Evolutionary conservation across 371 early-diverging fungal species (phyloP).

Genomic region (Basidiobolus meristosporus): DNA sequence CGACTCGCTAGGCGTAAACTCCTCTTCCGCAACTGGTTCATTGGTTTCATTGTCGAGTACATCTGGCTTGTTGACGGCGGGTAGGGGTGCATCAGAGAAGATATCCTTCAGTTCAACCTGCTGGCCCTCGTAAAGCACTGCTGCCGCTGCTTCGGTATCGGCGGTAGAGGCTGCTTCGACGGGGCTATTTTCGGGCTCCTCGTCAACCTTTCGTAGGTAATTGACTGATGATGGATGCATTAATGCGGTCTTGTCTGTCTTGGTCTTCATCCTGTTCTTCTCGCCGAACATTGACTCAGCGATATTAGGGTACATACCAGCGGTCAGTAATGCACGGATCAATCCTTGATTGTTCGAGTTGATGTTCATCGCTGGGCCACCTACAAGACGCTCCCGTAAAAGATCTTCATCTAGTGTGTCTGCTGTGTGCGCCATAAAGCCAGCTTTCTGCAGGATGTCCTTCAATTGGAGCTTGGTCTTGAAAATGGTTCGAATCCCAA

Average conservation of each 20-base stretch:
- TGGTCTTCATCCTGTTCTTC: too few species aligned
- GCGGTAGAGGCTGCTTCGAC: too few species aligned
- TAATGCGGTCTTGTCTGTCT: conserved; percentile 14
- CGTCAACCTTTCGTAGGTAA: conserved; percentile 8
- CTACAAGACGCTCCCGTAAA: too few species aligned
- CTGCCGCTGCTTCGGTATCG: conserved; percentile 4
- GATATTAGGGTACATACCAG: conserved; percentile 28
- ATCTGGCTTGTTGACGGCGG: not conserved
- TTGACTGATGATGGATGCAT: conserved; percentile 17
- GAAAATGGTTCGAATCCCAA: conserved; percentile 17
- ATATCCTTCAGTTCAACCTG: too few species aligned
- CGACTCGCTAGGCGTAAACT: conserved; percentile 7
- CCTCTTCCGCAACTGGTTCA: not conserved
- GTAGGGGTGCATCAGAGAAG: too few species aligned
- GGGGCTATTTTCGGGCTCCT: too few species aligned
- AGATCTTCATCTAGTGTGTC: conserved; percentile 3
- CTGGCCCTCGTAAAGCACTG: too few species aligned
- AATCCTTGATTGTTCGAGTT: too few species aligned
- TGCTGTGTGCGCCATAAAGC: conserved; percentile 3
- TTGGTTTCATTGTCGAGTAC: not conserved
- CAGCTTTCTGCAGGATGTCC: conserved; percentile 12
- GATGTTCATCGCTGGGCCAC: too few species aligned
- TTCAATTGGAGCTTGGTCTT: conserved; percentile 12
- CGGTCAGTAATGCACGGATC: conserved; percentile 25
- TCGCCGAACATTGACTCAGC: too few species aligned